Conservation (phyloP, 2,329 filamentous ascomycete genomes). For the Beauveria brongniartii region DNA sequence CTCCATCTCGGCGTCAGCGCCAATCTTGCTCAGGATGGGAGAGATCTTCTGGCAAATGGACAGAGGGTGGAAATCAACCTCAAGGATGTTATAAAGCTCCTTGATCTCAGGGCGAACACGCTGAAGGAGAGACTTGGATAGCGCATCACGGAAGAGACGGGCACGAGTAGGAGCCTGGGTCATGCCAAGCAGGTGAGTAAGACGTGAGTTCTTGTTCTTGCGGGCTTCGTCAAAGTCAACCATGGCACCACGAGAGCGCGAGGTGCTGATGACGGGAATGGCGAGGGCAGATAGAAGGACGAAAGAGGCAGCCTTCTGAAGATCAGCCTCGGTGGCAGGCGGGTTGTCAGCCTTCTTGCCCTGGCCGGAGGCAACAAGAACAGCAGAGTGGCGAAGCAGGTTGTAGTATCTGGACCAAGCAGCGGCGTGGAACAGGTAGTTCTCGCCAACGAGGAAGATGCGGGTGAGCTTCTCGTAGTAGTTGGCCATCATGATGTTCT, state of each 20-base stretch:
- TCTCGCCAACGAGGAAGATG: slow-evolving; percentile 98
- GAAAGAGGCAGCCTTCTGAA: slow-evolving; percentile 91
- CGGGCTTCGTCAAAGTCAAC: slow-evolving; percentile 94
- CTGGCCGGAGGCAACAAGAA: slow-evolving; percentile 73
- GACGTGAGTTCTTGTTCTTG: slow-evolving; percentile 97
- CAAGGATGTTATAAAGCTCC: slow-evolving; percentile 95
- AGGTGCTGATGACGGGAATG: slow-evolving; percentile 99
- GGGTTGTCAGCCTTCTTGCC: slow-evolving; percentile 93
- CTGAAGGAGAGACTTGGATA: slow-evolving; percentile 90
- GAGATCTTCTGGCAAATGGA: slow-evolving; percentile 99
- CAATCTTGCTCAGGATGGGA: slow-evolving; percentile 88
- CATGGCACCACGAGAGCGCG: slow-evolving; percentile 87
- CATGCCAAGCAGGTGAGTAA: slow-evolving; percentile 96
- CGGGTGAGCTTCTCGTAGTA: slow-evolving; percentile 99
- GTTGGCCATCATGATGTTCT: slow-evolving; percentile 99
- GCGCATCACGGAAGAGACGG: slow-evolving; percentile 88
- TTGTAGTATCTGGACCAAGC: slow-evolving; percentile 98
- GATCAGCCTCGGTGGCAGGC: slow-evolving; percentile 76
- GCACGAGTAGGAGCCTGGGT: slow-evolving; percentile 77
- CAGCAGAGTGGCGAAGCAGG: slow-evolving; percentile 83
- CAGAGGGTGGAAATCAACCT: slow-evolving; percentile 97
- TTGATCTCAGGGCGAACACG: slow-evolving; percentile 90
- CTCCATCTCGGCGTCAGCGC: slow-evolving; percentile 89
- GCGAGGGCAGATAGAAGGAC: slow-evolving; percentile 89
- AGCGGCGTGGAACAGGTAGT: slow-evolving; percentile 98